Evolutionary conservation across 1,139 yeast species (phyloP).

Genomic region (Geotrichum bryndzae): DNA sequence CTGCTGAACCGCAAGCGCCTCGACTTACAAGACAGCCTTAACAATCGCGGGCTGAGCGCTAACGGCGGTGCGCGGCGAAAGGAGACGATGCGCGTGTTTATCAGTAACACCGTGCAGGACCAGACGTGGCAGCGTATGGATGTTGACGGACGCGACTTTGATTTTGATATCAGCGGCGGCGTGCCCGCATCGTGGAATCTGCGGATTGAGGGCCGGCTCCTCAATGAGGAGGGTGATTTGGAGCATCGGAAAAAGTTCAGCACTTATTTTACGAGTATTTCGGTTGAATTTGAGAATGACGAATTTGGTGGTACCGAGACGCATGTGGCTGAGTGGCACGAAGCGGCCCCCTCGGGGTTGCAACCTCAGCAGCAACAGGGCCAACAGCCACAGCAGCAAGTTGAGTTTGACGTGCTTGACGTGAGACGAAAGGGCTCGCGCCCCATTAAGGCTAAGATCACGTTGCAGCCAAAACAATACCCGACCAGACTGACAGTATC

Average conservation of each 20-base stretch:
- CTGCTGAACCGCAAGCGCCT: slow-evolving; percentile 74
- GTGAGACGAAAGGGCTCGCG: slow-evolving; percentile 69
- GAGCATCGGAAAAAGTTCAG: slow-evolving; percentile 59
- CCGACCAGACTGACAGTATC: slow-evolving; percentile 61
- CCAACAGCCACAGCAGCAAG: slow-evolving; percentile 18
- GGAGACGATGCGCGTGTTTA: slow-evolving; percentile 66
- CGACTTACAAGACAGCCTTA: slow-evolving; percentile 69
- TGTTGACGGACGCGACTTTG: slow-evolving; percentile 35
- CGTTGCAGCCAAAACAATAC: slow-evolving; percentile 70
- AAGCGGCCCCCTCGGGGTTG: slow-evolving; percentile 24
- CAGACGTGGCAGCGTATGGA: slow-evolving; percentile 77
- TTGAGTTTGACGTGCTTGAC: slow-evolving; percentile 82
- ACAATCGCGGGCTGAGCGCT: slow-evolving; percentile 6
- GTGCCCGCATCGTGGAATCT: slow-evolving; percentile 70
- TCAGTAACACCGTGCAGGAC: slow-evolving; percentile 75
- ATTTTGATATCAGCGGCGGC: slow-evolving; percentile 30
- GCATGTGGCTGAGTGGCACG: slow-evolving; percentile 64
- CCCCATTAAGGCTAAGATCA: slow-evolving; percentile 64
- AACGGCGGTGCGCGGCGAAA: slow-evolving; percentile 34
- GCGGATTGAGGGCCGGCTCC: slow-evolving; percentile 77
- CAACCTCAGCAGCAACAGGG: slow-evolving; percentile 8
- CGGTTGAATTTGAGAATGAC: slow-evolving; percentile 62
- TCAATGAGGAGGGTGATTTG: slow-evolving; percentile 42
- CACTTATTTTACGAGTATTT: slow-evolving; percentile 73
- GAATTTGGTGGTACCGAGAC: slow-evolving; percentile 32